A percentile compares a stretch with the other conserved stretches of the same genome.
These are phyloP conservation scores for Colletotrichum tropicicola DNA, from an alignment of 2,329 filamentous ascomycete species.

Conservation along the genomic window DNA sequence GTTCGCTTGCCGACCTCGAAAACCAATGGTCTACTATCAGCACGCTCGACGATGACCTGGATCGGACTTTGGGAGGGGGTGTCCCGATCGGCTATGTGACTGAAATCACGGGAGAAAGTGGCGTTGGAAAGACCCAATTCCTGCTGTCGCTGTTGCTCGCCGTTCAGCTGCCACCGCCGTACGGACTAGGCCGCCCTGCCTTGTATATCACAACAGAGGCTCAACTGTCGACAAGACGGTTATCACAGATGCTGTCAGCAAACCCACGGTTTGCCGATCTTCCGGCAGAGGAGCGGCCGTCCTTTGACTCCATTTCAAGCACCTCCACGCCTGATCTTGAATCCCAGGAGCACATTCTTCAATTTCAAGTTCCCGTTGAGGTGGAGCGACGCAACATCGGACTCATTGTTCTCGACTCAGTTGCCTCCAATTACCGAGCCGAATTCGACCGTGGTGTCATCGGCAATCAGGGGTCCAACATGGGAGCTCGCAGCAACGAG, in stretches of 20 bases:
- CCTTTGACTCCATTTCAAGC: constrained; percentile 80
- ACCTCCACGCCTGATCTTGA: constrained; percentile 90
- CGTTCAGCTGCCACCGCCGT: constrained; percentile 80
- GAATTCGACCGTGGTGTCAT: constrained; percentile 75
- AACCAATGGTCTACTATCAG: constrained; percentile 67
- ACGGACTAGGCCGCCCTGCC: constrained; percentile 76
- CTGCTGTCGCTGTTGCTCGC: constrained; percentile 86
- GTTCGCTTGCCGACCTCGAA: constrained; percentile 18
- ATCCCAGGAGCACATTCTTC: constrained; percentile 92
- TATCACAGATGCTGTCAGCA: constrained; percentile 78
- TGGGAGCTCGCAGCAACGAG: constrained; percentile 81
- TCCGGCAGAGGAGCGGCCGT: constrained; percentile 53
- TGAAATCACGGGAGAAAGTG: constrained; percentile 92
- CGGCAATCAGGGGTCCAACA: constrained; percentile 58
- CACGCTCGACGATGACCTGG: constrained; percentile 80
- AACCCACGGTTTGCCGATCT: constrained; percentile 67
- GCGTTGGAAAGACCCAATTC: constrained; percentile 94
- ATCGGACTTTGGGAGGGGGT: constrained; percentile 77
- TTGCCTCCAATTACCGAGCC: constrained; percentile 94
- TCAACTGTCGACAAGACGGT: constrained; percentile 80
- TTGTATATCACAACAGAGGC: constrained; percentile 96
- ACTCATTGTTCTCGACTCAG: constrained; percentile 86
- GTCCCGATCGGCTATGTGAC: constrained; percentile 84
- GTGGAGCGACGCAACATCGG: constrained; percentile 80
- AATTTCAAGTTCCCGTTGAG: constrained; percentile 90